Conservation (phyloP, 75 land plant genomes). For the Cupressus sempervirens region DNA sequence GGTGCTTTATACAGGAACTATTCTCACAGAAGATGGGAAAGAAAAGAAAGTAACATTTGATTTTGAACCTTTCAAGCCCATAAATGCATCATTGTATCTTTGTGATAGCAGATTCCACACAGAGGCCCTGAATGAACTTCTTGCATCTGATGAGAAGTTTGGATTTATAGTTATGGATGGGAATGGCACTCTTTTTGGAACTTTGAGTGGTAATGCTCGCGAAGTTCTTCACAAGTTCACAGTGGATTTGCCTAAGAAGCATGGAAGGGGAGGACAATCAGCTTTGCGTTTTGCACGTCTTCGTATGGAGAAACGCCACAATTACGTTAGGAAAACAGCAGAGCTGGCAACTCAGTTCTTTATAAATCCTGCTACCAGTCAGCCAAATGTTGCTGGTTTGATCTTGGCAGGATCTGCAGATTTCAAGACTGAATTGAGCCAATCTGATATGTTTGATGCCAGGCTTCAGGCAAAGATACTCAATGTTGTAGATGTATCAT, state of each 20-base stretch:
- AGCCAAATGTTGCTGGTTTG: slow-evolving; percentile 38
- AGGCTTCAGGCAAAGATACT: slow-evolving; percentile 31
- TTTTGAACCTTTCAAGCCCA: slow-evolving; percentile 34
- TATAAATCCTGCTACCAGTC: slow-evolving; percentile 39
- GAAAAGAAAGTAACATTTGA: slow-evolving; percentile 38
- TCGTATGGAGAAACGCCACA: slow-evolving; percentile 55
- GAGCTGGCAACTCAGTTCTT: slow-evolving; percentile 49
- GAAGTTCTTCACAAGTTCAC: slow-evolving; percentile 32
- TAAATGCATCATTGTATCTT: slow-evolving; percentile 28
- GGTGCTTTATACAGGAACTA: slow-evolving; percentile 38
- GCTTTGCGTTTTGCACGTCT: slow-evolving; percentile 50
- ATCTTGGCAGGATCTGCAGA: slow-evolving; percentile 52
- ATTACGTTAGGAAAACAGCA: slow-evolving; percentile 37
- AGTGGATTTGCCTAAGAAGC: slow-evolving; percentile 35
- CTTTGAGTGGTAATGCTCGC: slow-evolving; percentile 33
- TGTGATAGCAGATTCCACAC: slow-evolving; percentile 39
- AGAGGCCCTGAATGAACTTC: slow-evolving; percentile 25
- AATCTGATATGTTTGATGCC: slow-evolving; percentile 45
- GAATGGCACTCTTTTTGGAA: slow-evolving; percentile 39
- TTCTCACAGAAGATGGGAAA: slow-evolving; percentile 34
- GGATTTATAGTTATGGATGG: slow-evolving; percentile 62
- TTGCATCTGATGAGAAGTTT: slow-evolving; percentile 59
- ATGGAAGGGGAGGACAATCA: slow-evolving; percentile 37
- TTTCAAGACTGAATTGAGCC: slow-evolving; percentile 42
- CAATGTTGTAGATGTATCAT: slow-evolving; percentile 56